phyloP scores from a whole-genome alignment of 176 grass and related monocot species.

The Oryza meyeriana region DNA sequence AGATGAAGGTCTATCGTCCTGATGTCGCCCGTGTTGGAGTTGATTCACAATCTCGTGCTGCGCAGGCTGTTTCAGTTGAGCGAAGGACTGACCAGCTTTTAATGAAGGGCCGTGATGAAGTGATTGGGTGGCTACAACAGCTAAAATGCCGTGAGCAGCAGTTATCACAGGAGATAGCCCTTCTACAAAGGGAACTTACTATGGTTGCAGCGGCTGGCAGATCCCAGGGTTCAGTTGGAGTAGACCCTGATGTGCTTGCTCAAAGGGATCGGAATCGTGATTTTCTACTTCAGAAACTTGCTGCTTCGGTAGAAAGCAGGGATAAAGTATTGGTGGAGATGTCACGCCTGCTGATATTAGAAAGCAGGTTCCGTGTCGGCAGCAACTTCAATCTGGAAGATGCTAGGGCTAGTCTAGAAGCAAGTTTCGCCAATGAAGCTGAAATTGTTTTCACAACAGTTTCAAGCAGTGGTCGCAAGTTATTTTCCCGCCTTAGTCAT shows the following conservation, averaged over 20 bases:
- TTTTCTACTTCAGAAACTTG: constrained; percentile 80
- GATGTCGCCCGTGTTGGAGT: constrained; percentile 99
- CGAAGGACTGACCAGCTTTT: constrained; percentile 96
- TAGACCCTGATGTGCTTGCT: constrained; percentile 93
- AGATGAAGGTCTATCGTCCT: constrained; percentile 98
- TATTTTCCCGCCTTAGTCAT: constrained; percentile 96
- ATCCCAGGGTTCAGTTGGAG: constrained; percentile 94
- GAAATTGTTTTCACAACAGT: constrained; percentile 99
- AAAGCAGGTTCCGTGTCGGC: constrained; percentile 76
- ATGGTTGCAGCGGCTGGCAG: constrained; percentile 70
- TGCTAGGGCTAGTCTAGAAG: constrained; percentile 88
- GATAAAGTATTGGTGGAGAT: constrained; percentile 99
- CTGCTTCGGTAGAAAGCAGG: constrained; percentile 79
- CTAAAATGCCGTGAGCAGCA: constrained; percentile 80
- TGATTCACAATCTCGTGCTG: constrained; percentile 94
- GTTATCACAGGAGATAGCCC: constrained; percentile 68
- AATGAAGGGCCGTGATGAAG: constrained; percentile 81
- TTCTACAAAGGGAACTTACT: constrained; percentile 76
- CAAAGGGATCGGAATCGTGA: constrained; percentile 82
- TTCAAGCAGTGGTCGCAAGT: constrained; percentile 89
- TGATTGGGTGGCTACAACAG: constrained; percentile 89
- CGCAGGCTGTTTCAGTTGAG: constrained; percentile 98
- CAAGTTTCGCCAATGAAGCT: constrained; percentile 97
- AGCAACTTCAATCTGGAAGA: constrained; percentile 95
- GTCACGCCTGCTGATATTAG: constrained; percentile 84